A percentile compares a stretch with the other conserved stretches of the same genome.
phyloP scores from a whole-genome alignment of 225 moss, liverwort and hornwort species.

The Sphagnum tenellum region DNA sequence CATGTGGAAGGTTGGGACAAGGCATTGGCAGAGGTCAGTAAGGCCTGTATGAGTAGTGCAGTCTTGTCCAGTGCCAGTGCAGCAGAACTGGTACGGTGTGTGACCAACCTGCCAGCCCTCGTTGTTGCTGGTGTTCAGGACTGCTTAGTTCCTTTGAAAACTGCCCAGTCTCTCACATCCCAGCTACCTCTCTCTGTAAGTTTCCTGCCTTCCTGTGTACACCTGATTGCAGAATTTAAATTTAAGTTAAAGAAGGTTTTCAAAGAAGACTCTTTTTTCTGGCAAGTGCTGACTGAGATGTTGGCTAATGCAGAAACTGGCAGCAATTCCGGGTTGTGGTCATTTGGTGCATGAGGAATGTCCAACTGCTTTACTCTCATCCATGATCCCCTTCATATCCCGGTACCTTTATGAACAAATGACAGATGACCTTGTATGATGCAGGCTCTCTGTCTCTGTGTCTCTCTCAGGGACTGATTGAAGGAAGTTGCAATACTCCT shows the following conservation, averaged over 20 bases:
- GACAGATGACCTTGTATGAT: constrained; percentile 7
- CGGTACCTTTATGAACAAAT: constrained; percentile 11
- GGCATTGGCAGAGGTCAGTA: constrained; percentile 40
- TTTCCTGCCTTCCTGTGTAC: background rate
- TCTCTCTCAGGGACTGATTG: constrained; percentile 8
- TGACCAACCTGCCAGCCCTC: constrained; percentile 30
- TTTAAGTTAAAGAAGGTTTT: too few species aligned
- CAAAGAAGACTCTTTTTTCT: too few species aligned
- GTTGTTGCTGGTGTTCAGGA: constrained; percentile 39
- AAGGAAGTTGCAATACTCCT: constrained; percentile 3
- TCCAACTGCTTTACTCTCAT: constrained; percentile 28
- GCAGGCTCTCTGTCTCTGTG: constrained; percentile 12
- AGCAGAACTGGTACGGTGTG: constrained; percentile 39
- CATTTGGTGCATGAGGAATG: constrained; percentile 51
- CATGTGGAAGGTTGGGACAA: constrained; percentile 53
- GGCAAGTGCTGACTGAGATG: too few species aligned
- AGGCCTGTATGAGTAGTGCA: constrained; percentile 37
- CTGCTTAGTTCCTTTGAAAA: constrained; percentile 24
- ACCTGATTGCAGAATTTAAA: background rate
- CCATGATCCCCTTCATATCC: constrained; percentile 31
- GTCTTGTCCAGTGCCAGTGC: constrained; percentile 33
- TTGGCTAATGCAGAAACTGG: constrained; percentile 26
- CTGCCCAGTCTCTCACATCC: constrained; percentile 29
- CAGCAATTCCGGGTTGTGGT: constrained; percentile 38
- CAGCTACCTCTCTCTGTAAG: constrained; percentile 50